Evolutionary conservation across 179 eudicot genomes (phyloP), one percentile per base, ranked within the genome.

Genomic region (Spergularia azorica): DNA sequence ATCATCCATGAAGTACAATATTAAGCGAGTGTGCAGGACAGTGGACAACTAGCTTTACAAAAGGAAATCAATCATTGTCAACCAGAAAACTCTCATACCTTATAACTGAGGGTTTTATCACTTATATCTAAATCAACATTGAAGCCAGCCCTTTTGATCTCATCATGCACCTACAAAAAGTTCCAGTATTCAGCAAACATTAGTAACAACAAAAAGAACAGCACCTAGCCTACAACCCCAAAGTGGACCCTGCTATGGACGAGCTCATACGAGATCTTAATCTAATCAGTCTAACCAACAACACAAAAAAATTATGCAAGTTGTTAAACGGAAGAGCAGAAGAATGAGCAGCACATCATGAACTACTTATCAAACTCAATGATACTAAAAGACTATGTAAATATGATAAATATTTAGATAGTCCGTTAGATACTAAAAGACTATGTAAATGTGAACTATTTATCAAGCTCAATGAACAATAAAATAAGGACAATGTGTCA

Each of bases 51-150:
- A 32, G 1, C 36, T 32, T 32, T 32, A 43, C 12, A 12, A 26
- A 67, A n/a, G 9, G 13, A 46, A n/a, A 43, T n/a, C 16, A 67
- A 67, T 2, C 2, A 6, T 67, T 3, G 10, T 64, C 68, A 66
- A 36, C 12, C 1, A 39, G 54, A 77, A 48, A 20, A 52, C 52
- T 52, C 36, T 13, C 12, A 66, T 59, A 90, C 97, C 97, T 93
- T 95, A 69, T 93, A 91, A 80, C 90, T 88, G 79, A 95, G 88
- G 72, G 94, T 91, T 65, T 91, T 85, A 83, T 95, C 99, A 72
- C 82, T 87, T 77, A 83, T 71, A 78, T 95, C 99, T 59, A 93
- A 86, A 77, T 93, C 97, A 26, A 93, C 97, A 86, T 79, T 79
- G 73, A 80, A 95, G 51, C 99, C 94, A 83, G 92, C 95, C 20